Percentiles rank a stretch among this genome's conserved stretches.
These are phyloP conservation scores for Podaxis carcinomalis DNA, from an alignment of 768 basidiomycete species.

Conservation along the genomic window DNA sequence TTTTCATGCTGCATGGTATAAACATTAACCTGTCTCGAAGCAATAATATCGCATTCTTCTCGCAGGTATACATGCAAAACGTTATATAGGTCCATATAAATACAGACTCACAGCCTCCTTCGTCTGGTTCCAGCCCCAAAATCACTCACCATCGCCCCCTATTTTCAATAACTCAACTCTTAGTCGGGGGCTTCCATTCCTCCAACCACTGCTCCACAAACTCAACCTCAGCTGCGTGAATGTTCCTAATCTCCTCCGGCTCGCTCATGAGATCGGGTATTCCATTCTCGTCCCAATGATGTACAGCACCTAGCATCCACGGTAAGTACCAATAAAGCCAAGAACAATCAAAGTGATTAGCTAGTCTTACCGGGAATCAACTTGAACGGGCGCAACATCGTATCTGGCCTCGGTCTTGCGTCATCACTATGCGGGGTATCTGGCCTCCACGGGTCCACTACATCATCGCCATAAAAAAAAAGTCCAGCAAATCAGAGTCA, in stretches of 20 bases:
- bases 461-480: neutral
- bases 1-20: too few relatives aligned
- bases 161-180: slow-evolving; percentile 7
- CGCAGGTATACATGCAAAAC: too few relatives aligned
- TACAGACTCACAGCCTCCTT: too few relatives aligned
- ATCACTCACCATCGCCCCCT: too few relatives aligned
- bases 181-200: slow-evolving; percentile 35
- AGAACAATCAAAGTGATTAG: neutral
- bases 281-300: slow-evolving; percentile 79
- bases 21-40: too few relatives aligned
- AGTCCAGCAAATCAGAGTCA: neutral
- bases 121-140: too few relatives aligned
- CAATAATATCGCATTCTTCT: too few relatives aligned
- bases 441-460: slow-evolving; percentile 90
- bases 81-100: too few relatives aligned
- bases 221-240: slow-evolving; percentile 75
- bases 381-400: slow-evolving; percentile 75
- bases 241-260: slow-evolving; percentile 71
- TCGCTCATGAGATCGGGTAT: slow-evolving; percentile 55
- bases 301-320: slow-evolving; percentile 52
- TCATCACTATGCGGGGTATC: slow-evolving; percentile 78
- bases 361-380: slow-evolving; percentile 68
- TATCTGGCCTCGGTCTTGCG: slow-evolving; percentile 66
- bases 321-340: neutral
- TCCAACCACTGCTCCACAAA: slow-evolving; percentile 78